A percentile compares a stretch with the other conserved stretches of the same genome.
Evolutionary conservation across 2,329 filamentous ascomycete genomes (phyloP).

Genomic region (Beauveria bassiana): DNA sequence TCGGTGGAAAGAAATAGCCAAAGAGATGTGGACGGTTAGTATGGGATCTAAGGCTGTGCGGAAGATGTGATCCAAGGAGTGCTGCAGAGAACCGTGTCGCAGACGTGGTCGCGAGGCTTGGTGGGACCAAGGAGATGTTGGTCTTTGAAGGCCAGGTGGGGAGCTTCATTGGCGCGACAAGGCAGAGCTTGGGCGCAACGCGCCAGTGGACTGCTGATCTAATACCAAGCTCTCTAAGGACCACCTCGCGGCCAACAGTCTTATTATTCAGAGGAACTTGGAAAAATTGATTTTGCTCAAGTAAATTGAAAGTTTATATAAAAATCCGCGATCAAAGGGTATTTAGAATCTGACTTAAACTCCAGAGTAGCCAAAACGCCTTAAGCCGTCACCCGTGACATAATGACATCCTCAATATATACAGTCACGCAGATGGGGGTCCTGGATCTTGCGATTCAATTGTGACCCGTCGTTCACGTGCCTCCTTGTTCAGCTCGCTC

Average conservation of each 20-base stretch:
- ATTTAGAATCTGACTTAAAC: background rate
- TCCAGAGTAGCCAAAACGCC: background rate
- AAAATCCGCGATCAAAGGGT: background rate
- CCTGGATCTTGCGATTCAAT: slow-evolving; percentile 19
- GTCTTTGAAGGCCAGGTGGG: background rate
- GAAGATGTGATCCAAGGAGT: background rate
- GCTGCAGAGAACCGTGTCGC: background rate
- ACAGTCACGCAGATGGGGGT: slow-evolving; percentile 21
- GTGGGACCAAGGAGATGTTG: slow-evolving; percentile 6
- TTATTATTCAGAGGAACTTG: background rate
- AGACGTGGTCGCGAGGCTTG: slow-evolving; percentile 5
- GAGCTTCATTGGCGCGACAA: background rate
- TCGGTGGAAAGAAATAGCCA: background rate
- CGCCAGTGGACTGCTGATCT: too few relatives aligned
- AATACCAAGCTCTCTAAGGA: too few relatives aligned
- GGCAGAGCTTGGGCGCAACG: background rate
- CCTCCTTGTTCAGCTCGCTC: slow-evolving; percentile 45
- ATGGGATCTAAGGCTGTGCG: background rate
- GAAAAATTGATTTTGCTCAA: background rate
- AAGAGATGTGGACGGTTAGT: background rate
- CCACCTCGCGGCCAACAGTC: too few relatives aligned
- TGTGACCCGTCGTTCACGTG: slow-evolving; percentile 31
- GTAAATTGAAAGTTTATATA: background rate
- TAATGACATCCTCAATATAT: background rate
- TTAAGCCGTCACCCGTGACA: background rate